These are phyloP conservation scores for Metschnikowia reukaufii DNA, from an alignment of 805 yeast genomes.

Conservation along the genomic window DNA sequence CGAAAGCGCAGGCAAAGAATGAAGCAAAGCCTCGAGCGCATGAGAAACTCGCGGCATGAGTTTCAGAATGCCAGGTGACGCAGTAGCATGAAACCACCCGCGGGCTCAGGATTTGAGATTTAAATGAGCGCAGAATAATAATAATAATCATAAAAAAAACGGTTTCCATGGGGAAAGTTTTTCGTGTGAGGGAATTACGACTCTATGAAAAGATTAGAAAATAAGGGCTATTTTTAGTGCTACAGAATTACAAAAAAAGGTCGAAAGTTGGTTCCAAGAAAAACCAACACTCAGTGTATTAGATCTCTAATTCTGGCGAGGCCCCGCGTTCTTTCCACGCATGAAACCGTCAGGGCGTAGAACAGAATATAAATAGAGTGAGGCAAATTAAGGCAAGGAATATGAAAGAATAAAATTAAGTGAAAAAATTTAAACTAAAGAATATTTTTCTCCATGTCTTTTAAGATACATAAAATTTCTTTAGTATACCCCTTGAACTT, in stretches of 20 bases:
- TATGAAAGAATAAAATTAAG: too few species aligned
- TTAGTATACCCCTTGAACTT: too few species aligned
- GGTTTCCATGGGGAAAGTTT: too few species aligned
- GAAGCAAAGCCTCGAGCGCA: slow-evolving; percentile 10
- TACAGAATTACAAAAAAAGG: too few species aligned
- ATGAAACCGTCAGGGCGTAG: not conserved
- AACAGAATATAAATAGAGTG: too few species aligned
- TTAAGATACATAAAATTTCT: too few species aligned
- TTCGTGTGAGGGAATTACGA: too few species aligned
- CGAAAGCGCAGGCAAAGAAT: not conserved
- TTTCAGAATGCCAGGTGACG: slow-evolving; percentile 11
- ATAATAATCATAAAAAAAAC: not conserved
- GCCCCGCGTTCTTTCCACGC: not conserved
- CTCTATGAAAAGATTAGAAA: too few species aligned
- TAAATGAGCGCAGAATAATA: not conserved
- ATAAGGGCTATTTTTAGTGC: too few species aligned
- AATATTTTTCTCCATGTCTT: too few species aligned
- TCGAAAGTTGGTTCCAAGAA: not conserved
- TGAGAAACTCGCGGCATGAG: slow-evolving; percentile 4
- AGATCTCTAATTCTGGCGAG: not conserved
- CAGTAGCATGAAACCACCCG: slow-evolving; percentile 8
- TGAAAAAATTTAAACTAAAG: too few species aligned
- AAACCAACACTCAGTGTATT: not conserved
- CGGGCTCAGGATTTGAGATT: not conserved
- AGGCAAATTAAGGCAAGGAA: too few species aligned